Evolutionary conservation across 352 stramenopile species (phyloP).

Genomic region (Phytophthora ohioensis): DNA sequence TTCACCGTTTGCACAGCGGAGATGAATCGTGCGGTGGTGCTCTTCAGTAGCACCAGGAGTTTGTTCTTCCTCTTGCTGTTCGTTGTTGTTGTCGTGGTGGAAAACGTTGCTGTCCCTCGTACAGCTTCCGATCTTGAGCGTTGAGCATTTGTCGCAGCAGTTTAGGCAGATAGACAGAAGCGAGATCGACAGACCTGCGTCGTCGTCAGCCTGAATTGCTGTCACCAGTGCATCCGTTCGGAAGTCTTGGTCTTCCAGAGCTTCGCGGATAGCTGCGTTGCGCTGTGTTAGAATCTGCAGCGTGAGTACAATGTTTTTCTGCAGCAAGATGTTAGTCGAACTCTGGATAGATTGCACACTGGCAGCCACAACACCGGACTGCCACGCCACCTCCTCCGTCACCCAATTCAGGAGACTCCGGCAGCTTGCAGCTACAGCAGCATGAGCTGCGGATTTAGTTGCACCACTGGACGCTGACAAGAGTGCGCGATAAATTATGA

Average conservation of each 20-base stretch:
- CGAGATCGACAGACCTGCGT: slow-evolving; percentile 28
- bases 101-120: slow-evolving; percentile 9
- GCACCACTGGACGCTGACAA: slow-evolving; percentile 12
- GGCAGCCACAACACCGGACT: slow-evolving; percentile 35
- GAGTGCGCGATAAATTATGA: slow-evolving; percentile 42
- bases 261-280: slow-evolving; percentile 28
- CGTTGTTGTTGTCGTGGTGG: slow-evolving; percentile 1
- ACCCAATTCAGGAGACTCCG: slow-evolving; percentile 43
- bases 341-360: slow-evolving; percentile 37
- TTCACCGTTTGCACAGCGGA: slow-evolving; percentile 32
- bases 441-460: slow-evolving; percentile 10
- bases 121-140: slow-evolving; percentile 46
- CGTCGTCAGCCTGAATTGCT: slow-evolving; percentile 33
- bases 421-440: slow-evolving; percentile 29
- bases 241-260: slow-evolving; percentile 34
- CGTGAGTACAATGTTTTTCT: slow-evolving; percentile 54
- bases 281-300: slow-evolving; percentile 49
- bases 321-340: slow-evolving; percentile 51
- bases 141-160: slow-evolving; percentile 48
- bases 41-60: not conserved
- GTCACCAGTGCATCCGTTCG: slow-evolving; percentile 27
- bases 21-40: slow-evolving; percentile 13
- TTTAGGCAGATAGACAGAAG: slow-evolving; percentile 37
- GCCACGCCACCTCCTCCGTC: slow-evolving; percentile 33
- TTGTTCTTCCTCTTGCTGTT: slow-evolving; percentile 14